Evolutionary conservation across 2,329 filamentous ascomycete species (phyloP), one percentile per base, ranked within the genome.

Genomic region (Microdochium nivale): DNA sequence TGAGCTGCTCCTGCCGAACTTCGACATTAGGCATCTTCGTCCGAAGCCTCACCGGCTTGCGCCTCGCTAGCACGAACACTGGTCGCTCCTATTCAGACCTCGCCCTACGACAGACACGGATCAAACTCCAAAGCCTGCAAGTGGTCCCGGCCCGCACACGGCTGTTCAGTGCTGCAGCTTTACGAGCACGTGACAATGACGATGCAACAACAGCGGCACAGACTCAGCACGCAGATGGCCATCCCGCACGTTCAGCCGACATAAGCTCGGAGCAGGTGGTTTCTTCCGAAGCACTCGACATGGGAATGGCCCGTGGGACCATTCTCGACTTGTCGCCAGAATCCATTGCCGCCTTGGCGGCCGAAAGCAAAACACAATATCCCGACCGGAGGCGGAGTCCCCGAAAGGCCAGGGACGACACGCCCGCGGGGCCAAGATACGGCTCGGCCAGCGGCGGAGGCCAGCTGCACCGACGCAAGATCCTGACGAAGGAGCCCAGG

Each of bases 1-100:
- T 79, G 76, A 68, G 61, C 54, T 79, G 76, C 59, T 63, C 70
- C 23, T 80, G 77, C 55, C 71, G 74, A 53, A 67, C 65, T 7
- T 65, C 67, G 27, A 68, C 76, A 9, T 61, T 77, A 58, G 66
- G 68, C 51, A 67, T 73, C n/a, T 80, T 80, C 53, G 62, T 78
- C 13, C 71, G 70, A 54, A 74, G 69, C 27, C 64, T 80, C 11
- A 62, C 63, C 2, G 60, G 58, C 48, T 40, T 66, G 11, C 59
- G 58, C 43, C 13, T 65, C 9, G 53, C 61, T 40, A 21, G 23
- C 40, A 44, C n/a, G 9, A 24, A 7, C 21, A 19, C 10, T 19
- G 23, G 13, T 11, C n/a, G 19, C 5, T 8, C 16, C 16, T 23
- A 23, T 19, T 13, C 40, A 11, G 40, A 7, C 14, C 19, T 44